Percentiles rank a stretch among this genome's conserved stretches.
Evolutionary conservation across 345 rosid species (phyloP).

Genomic region (Conringia planisiliqua): DNA sequence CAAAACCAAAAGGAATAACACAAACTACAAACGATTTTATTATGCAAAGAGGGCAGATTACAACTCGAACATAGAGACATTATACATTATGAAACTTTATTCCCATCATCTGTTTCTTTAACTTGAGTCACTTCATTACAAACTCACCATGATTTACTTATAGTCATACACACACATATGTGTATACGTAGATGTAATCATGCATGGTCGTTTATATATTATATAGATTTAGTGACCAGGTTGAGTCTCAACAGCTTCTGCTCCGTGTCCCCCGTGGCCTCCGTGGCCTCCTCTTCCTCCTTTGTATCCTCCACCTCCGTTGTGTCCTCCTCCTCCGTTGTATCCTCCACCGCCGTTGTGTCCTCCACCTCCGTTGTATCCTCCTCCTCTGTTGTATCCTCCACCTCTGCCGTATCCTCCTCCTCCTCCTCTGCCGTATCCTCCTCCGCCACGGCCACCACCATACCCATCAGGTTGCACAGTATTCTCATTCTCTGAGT

Average conservation of each 20-base stretch:
- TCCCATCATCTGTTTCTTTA: no score
- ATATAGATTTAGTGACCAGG: background rate
- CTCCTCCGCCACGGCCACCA: background rate
- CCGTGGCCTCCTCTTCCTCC: background rate
- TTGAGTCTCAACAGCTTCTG: conserved; percentile 13
- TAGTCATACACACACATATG: no score
- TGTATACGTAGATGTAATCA: no score
- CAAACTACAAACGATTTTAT: no score
- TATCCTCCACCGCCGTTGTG: background rate
- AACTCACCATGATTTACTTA: no score
- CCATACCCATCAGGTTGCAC: background rate
- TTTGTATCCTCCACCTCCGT: background rate
- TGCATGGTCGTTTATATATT: no score
- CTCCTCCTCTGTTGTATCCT: background rate
- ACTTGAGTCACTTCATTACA: no score
- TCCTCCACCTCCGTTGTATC: background rate
- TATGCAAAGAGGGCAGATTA: no score
- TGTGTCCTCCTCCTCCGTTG: background rate
- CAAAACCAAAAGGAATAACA: no score
- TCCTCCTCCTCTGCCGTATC: background rate
- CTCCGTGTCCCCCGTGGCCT: background rate
- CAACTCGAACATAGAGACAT: no score
- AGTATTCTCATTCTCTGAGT: background rate
- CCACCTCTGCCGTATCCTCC: background rate
- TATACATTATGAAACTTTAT: no score